phyloP scores from a whole-genome alignment of 768 basidiomycete genomes.

The Postia placenta region DNA sequence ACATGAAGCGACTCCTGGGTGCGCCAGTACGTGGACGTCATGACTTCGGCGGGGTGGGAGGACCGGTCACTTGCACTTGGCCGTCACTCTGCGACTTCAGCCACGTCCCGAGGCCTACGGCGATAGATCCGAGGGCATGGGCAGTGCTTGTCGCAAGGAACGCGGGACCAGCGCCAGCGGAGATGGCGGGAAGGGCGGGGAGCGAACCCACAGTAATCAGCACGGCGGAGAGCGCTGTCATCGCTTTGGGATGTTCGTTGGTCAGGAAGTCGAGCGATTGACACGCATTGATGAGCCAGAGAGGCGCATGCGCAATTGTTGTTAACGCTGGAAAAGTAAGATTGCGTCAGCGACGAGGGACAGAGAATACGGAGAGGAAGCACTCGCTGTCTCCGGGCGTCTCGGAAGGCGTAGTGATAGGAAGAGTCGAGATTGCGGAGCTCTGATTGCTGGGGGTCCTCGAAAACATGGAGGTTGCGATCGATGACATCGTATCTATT shows the following conservation, averaged over 20 bases:
- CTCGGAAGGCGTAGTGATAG: slow-evolving; percentile 12
- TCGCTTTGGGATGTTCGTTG: slow-evolving; percentile 67
- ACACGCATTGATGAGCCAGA: slow-evolving; percentile 75
- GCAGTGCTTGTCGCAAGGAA: slow-evolving; percentile 67
- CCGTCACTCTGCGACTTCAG: slow-evolving; percentile 34
- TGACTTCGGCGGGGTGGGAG: neutral
- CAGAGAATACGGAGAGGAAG: neutral
- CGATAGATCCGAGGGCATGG: slow-evolving; percentile 75
- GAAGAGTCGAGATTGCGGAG: neutral
- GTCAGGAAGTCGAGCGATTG: slow-evolving; percentile 70
- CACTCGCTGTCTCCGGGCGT: slow-evolving; percentile 16
- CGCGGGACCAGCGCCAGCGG: slow-evolving; percentile 64
- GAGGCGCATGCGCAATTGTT: slow-evolving; percentile 53
- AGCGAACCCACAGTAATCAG: slow-evolving; percentile 75
- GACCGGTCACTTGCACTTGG: slow-evolving; percentile 10
- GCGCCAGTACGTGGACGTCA: too few species aligned
- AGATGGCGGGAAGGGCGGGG: slow-evolving; percentile 65
- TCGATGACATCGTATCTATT: slow-evolving; percentile 18
- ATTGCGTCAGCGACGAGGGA: neutral
- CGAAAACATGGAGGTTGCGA: slow-evolving; percentile 12
- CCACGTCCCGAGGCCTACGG: slow-evolving; percentile 62
- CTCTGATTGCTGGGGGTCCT: slow-evolving; percentile 10
- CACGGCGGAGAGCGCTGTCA: slow-evolving; percentile 71
- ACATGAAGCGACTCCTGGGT: too few species aligned
- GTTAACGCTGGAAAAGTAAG: slow-evolving; percentile 27